Percentiles rank a stretch among this genome's conserved stretches.
Evolutionary conservation across 306 rosid species (phyloP).

Genomic region (Luffa acutangula): DNA sequence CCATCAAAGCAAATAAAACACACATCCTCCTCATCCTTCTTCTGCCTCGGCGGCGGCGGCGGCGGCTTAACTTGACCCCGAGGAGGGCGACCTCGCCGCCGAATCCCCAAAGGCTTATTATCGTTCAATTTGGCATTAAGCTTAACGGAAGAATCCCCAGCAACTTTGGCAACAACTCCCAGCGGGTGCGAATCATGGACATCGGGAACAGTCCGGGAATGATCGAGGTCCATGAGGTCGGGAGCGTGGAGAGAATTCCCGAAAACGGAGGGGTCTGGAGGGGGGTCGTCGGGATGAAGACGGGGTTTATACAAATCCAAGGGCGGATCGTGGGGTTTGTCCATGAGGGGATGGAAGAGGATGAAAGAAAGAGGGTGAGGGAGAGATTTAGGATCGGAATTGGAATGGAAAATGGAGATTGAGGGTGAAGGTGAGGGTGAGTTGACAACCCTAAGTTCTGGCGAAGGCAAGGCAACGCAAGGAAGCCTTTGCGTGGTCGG

Average conservation of each 20-base stretch:
- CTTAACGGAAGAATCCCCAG: neutral
- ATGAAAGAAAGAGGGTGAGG: too few relatives aligned
- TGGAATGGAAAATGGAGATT: neutral
- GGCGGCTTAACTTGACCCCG: slow-evolving; percentile 27
- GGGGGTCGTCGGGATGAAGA: neutral
- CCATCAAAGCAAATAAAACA: slow-evolving; percentile 98
- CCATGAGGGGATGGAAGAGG: neutral
- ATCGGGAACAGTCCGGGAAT: neutral
- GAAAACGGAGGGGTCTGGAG: neutral
- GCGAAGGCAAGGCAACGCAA: neutral
- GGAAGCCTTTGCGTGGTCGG: slow-evolving; percentile 17
- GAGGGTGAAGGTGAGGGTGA: neutral
- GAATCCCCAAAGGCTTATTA: slow-evolving; percentile 19
- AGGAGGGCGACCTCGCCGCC: slow-evolving; percentile 79
- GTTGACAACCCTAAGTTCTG: slow-evolving; percentile 38
- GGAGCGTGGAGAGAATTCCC: neutral
- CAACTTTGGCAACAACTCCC: slow-evolving; percentile 5
- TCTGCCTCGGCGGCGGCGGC: slow-evolving; percentile 23
- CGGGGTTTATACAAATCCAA: neutral
- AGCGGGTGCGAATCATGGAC: neutral
- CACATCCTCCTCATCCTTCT: slow-evolving; percentile 76
- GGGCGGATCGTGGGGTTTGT: neutral
- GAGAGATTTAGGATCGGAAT: neutral
- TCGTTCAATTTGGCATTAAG: slow-evolving; percentile 12
- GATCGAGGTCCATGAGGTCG: neutral